A percentile compares a stretch with the other conserved stretches of the same genome.
phyloP scores from a whole-genome alignment of 2,329 filamentous ascomycete genomes.

The Verticillium zaregamsianum region DNA sequence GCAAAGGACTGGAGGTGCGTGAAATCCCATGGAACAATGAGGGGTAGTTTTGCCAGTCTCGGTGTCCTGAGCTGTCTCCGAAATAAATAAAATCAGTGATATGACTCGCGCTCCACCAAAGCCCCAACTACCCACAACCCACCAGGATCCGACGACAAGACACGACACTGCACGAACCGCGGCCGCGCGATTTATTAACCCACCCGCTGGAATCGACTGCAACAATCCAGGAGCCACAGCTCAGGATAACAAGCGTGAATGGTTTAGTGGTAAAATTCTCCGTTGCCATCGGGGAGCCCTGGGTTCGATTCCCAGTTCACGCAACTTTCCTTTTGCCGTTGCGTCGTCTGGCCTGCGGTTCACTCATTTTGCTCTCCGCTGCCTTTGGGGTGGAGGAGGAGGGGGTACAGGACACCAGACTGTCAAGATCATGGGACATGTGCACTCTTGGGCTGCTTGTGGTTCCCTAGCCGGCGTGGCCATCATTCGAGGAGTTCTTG shows the following conservation, averaged over 20 bases:
- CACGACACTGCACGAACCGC: not conserved
- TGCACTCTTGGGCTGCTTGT: too few species aligned
- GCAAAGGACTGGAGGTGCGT: not conserved
- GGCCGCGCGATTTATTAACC: not conserved
- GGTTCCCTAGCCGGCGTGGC: too few species aligned
- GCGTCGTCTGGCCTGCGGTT: not conserved
- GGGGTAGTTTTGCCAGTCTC: too few species aligned
- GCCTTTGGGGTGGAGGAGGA: too few species aligned
- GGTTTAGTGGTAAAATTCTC: conserved; percentile 5
- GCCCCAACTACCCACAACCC: not conserved
- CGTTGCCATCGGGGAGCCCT: conserved; percentile 4
- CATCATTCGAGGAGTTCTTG: too few species aligned
- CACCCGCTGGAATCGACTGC: not conserved
- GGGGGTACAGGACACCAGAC: too few species aligned
- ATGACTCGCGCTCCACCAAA: not conserved
- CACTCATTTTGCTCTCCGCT: not conserved
- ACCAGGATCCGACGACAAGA: not conserved
- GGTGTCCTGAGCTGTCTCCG: too few species aligned
- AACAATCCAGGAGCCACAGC: not conserved
- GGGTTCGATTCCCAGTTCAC: conserved; percentile 5
- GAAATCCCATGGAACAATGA: too few species aligned
- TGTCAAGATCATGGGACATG: too few species aligned
- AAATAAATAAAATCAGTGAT: not conserved
- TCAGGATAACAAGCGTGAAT: conserved; percentile 1
- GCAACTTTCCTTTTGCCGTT: not conserved